Evolutionary conservation across 2,329 filamentous ascomycete genomes (phyloP), one percentile per base, ranked within the genome.

Genomic region (Ustilaginoidea virens): DNA sequence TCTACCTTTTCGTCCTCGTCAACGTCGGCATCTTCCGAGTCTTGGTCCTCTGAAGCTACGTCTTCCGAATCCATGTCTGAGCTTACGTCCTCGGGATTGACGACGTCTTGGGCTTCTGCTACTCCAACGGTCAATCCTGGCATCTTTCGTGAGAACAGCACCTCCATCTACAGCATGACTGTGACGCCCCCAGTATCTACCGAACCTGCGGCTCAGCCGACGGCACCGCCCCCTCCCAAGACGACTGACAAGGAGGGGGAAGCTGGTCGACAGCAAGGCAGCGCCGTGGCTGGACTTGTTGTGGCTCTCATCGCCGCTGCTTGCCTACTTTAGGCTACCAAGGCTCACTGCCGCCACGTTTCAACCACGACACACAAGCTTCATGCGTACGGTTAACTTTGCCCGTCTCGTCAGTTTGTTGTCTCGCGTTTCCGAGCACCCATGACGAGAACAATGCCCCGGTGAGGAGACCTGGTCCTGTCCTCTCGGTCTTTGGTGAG

Each of bases 101-200:
- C 33, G 8, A 32, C 39, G 7, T 30, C 38, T 13, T 33, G 40
- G 5, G 34, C 36, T 17, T 37, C 36, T 5, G 19, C 27, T n/a
- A 11, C 11, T 4, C 23, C 18, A 19, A 21, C 47, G 5, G 51
- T 46, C n/a, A 41, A 52, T 22, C 36, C 44, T 33, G 59, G 60
- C 39, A 55, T 72, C 39, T 72, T 71, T 56, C 62, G 63, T 32
- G 63, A 71, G 51, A 65, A 66, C 32, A 44, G 44, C 36, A 61
- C 53, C 12, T 37, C 43, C 9, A 41, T 44, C 10, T 27, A 41
- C 10, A 38, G 33, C 21, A 35, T 15, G 7, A 33, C 25, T 17
- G 35, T 7, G 17, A 20, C 14, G 14, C 27, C 9, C 16, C 30
- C 18, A 17, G 30, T 25, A 6, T 22, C 30, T n/a, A 4, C 15